Percentiles rank a stretch among this genome's conserved stretches.
Conservation (phyloP, 148 eudicot species). For the Rhododendron molle region DNA sequence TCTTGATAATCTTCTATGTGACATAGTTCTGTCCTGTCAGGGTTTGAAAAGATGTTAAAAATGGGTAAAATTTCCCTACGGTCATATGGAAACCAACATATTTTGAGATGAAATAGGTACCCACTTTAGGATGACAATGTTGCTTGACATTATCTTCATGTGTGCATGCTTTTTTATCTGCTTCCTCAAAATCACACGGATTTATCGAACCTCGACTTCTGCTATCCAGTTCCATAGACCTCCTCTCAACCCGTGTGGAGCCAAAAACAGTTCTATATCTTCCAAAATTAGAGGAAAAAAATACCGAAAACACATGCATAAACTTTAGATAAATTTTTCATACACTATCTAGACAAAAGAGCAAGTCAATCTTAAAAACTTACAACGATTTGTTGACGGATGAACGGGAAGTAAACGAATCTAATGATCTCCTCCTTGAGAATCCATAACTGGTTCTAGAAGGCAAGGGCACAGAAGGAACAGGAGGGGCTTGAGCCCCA, state of each 20-base stretch:
- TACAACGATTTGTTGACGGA: constrained; percentile 35
- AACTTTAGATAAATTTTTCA: background rate
- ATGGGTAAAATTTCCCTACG: background rate
- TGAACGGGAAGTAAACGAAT: constrained; percentile 20
- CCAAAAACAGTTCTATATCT: constrained; percentile 42
- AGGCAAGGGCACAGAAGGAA: constrained; percentile 52
- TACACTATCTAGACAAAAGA: background rate
- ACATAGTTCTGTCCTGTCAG: constrained; percentile 21
- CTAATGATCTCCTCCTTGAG: constrained; percentile 31
- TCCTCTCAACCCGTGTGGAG: constrained; percentile 14
- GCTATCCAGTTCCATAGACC: constrained; percentile 22
- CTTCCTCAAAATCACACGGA: constrained; percentile 20
- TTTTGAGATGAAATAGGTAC: constrained; percentile 12
- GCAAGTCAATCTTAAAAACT: constrained; percentile 12
- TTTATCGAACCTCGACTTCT: constrained; percentile 15
- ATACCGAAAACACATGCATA: background rate
- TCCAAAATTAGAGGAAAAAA: background rate
- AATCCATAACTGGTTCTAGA: constrained; percentile 15
- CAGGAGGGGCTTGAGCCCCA: constrained; percentile 32
- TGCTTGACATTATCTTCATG: constrained; percentile 15
- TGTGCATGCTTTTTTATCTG: constrained; percentile 8
- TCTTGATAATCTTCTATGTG: constrained; percentile 27
- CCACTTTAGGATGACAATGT: constrained; percentile 18
- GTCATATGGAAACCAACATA: background rate
- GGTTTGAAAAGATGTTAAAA: constrained; percentile 5